A percentile compares a stretch with the other conserved stretches of the same genome.
Evolutionary conservation across 331 rosid species (phyloP).

Genomic region (Arachis monticola): DNA sequence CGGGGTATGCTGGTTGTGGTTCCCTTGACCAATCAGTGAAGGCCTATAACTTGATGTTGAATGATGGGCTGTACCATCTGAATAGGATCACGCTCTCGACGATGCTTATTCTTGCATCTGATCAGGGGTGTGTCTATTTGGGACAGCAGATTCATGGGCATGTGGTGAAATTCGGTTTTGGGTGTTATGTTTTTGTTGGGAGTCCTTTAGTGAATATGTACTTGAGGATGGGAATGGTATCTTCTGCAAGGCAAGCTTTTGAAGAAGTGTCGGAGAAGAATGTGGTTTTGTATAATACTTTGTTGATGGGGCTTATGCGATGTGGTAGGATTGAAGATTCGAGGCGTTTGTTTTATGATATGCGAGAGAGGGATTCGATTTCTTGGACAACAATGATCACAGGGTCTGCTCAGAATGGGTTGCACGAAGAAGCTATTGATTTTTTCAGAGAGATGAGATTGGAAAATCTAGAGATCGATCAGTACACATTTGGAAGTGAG

Average conservation of each 20-base stretch:
- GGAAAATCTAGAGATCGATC: conserved; percentile 66
- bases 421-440: conserved; percentile 54
- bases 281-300: conserved; percentile 71
- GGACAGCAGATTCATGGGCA: conserved; percentile 82
- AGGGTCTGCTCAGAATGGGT: conserved; percentile 68
- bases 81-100: conserved; percentile 67
- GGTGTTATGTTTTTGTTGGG: conserved; percentile 64
- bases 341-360: conserved; percentile 50
- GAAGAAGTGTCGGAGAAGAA: conserved; percentile 59
- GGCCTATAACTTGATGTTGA: conserved; percentile 57
- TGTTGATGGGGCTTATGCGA: conserved; percentile 65
- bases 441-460: conserved; percentile 61
- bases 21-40: conserved; percentile 48
- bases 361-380: conserved; percentile 70
- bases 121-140: conserved; percentile 50
- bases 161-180: conserved; percentile 68
- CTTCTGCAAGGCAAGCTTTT: conserved; percentile 64
- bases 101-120: conserved; percentile 69
- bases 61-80: conserved; percentile 50
- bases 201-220: conserved; percentile 86
- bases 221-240: conserved; percentile 55
- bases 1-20: conserved; percentile 57
- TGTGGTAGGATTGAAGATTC: conserved; percentile 64
- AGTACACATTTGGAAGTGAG: conserved; percentile 75
- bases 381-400: conserved; percentile 83